Percentiles rank a stretch among this genome's conserved stretches.
phyloP scores from a whole-genome alignment of 768 basidiomycete genomes.

The Russula olivacea region DNA sequence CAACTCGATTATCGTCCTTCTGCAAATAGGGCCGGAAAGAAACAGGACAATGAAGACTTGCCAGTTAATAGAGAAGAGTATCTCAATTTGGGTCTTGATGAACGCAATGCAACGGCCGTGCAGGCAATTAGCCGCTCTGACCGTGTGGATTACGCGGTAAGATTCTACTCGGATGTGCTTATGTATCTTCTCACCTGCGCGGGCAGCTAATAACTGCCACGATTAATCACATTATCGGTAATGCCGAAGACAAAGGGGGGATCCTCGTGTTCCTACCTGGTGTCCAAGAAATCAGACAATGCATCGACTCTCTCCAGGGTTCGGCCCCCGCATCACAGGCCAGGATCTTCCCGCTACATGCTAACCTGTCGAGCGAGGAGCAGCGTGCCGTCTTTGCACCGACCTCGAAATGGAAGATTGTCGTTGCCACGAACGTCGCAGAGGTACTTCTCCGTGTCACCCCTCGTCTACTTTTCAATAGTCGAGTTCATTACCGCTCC shows the following conservation, averaged over 20 bases:
- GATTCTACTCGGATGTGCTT: background rate
- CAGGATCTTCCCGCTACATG: slow-evolving; percentile 75
- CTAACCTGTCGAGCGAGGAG: slow-evolving; percentile 80
- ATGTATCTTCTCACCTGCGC: background rate
- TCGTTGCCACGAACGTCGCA: slow-evolving; percentile 88
- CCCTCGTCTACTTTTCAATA: background rate
- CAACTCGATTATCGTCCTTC: slow-evolving; percentile 16
- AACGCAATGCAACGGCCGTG: slow-evolving; percentile 47
- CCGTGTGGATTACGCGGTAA: slow-evolving; percentile 68
- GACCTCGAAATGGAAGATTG: slow-evolving; percentile 68
- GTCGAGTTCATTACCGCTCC: slow-evolving; percentile 2
- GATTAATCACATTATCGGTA: slow-evolving; percentile 55
- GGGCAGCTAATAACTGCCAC: slow-evolving; percentile 39
- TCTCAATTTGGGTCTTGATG: slow-evolving; percentile 46
- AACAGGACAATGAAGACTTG: slow-evolving; percentile 18
- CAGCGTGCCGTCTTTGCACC: slow-evolving; percentile 71
- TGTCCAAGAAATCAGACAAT: slow-evolving; percentile 79
- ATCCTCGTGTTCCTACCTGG: slow-evolving; percentile 90
- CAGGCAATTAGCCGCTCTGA: slow-evolving; percentile 56
- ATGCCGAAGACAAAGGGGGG: slow-evolving; percentile 47
- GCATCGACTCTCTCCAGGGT: slow-evolving; percentile 53
- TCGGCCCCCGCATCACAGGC: slow-evolving; percentile 34
- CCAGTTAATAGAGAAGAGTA: slow-evolving; percentile 34
- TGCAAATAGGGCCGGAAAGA: slow-evolving; percentile 9
- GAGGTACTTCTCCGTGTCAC: slow-evolving; percentile 46